Evolutionary conservation across 306 rosid genomes (phyloP), one percentile per base, ranked within the genome.

Genomic region (Trichosanthes cucumerina): DNA sequence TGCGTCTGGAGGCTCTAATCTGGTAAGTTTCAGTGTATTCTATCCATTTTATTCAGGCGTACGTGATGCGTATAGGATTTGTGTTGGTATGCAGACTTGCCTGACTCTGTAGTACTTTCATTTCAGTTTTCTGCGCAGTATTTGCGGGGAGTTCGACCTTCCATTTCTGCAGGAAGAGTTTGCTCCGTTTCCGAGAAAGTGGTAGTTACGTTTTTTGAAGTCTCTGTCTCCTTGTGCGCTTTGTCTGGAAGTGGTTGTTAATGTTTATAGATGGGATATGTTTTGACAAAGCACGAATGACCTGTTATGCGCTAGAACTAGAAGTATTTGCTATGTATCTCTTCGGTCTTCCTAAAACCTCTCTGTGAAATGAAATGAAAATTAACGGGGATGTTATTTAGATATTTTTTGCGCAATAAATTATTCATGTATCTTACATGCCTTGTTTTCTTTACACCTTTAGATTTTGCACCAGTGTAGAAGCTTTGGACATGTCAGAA

Each of bases 1-100:
- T 80, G 90, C 91, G 81, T 88, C 88, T 70, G 85, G 92, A 57
- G 83, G 86, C 88, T 78, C 92, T 80, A 89, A 69, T 66, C 79
- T 85, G 83, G 85, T 79, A 60, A 65, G 56, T 9, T n/a, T 68
- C 44, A n/a, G 16, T 50, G 10, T 34, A 5, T 34, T n/a, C 23
- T 63, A 26, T 23, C n/a, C 13, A 49, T 44, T 62, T 36, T 31
- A 23, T 38, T 5, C 12, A 3, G 60, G 63, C 0, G 14, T 79
- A n/a, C 1, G 1, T 16, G 60, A 36, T 49, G 7, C 11, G 24
- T 38, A 1, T 52, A 15, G 1, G 47, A 58, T 39, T 38, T 21
- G 36, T 57, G 0, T 36, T 12, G 34, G 26, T 56, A 7, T 19
- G 5, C 19, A 33, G 52, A 57, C 9, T 34, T 36, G 16, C 33